A percentile compares a stretch with the other conserved stretches of the same genome.
These are phyloP conservation scores for Fusarium continuum DNA, from an alignment of 2,329 filamentous ascomycete genomes.

Conservation along the genomic window DNA sequence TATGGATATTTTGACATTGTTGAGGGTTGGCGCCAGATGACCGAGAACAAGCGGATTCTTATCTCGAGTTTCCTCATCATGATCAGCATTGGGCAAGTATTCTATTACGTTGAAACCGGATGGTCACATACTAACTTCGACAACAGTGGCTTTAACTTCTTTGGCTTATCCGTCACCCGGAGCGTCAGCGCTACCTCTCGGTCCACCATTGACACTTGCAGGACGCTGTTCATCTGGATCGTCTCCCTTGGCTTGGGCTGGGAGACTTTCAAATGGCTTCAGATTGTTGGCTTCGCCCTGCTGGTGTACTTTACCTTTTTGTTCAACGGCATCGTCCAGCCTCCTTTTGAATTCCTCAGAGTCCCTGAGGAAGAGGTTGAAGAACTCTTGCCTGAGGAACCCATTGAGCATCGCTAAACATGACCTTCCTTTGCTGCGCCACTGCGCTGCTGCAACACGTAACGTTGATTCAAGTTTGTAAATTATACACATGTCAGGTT, in stretches of 20 bases:
- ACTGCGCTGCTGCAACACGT: neutral
- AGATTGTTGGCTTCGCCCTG: constrained; percentile 86
- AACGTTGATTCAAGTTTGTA: neutral
- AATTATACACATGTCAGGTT: neutral
- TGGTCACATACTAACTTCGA: constrained; percentile 25
- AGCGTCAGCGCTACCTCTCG: constrained; percentile 90
- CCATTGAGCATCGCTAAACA: constrained; percentile 72
- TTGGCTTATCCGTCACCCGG: constrained; percentile 91
- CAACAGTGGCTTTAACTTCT: constrained; percentile 94
- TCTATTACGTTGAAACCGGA: neutral
- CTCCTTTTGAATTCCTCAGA: constrained; percentile 76
- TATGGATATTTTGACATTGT: constrained; percentile 90
- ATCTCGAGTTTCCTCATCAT: constrained; percentile 89
- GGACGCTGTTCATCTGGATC: constrained; percentile 98
- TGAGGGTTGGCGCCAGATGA: constrained; percentile 86
- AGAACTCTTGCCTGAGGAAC: constrained; percentile 81
- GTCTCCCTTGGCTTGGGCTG: constrained; percentile 92
- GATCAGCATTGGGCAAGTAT: constrained; percentile 87
- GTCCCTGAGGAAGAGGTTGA: constrained; percentile 61
- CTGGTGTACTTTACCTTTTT: constrained; percentile 97
- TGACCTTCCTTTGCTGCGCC: neutral
- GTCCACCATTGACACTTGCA: constrained; percentile 96
- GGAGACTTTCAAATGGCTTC: constrained; percentile 98
- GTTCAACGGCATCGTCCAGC: constrained; percentile 92
- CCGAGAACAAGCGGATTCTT: constrained; percentile 73